These are phyloP conservation scores for Bipolaris sorokiniana DNA, from an alignment of 2,329 filamentous ascomycete species.

Conservation along the genomic window DNA sequence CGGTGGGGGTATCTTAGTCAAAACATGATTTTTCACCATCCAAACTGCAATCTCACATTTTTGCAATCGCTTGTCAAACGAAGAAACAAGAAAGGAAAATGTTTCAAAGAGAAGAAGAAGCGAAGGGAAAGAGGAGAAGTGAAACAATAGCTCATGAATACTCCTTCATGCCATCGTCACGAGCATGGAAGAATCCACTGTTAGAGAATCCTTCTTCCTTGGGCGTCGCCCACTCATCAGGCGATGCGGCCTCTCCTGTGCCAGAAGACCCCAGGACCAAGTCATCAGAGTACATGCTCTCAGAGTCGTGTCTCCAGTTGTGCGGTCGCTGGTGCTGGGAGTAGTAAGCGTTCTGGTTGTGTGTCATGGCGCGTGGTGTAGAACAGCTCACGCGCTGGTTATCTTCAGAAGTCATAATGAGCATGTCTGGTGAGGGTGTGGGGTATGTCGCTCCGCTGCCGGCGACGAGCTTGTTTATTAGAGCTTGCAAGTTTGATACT, in stretches of 20 bases:
- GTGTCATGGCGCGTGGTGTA: conserved; percentile 33
- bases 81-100: too few relatives aligned
- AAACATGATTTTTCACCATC: conserved; percentile 8
- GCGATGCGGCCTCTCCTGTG: conserved; percentile 33
- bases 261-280: conserved; percentile 2
- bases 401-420: conserved; percentile 25
- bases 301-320: conserved; percentile 9
- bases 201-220: conserved; percentile 43
- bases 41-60: too few relatives aligned
- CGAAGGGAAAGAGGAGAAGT: too few relatives aligned
- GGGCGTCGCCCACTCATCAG: conserved; percentile 46
- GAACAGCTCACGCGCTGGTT: conserved; percentile 31
- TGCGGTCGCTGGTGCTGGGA: neutral
- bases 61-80: too few relatives aligned
- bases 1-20: conserved; percentile 22
- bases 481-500: conserved; percentile 37
- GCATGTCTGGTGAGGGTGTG: conserved; percentile 42
- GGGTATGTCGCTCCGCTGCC: conserved; percentile 35
- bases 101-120: too few relatives aligned
- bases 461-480: conserved; percentile 37
- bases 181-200: conserved; percentile 31
- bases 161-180: conserved; percentile 2
- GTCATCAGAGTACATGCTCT: conserved; percentile 18
- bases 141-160: neutral
- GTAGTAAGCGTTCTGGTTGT: neutral